These are phyloP conservation scores for Globisporangium megalacanthum DNA, from an alignment of 352 stramenopile species.

Conservation along the genomic window DNA sequence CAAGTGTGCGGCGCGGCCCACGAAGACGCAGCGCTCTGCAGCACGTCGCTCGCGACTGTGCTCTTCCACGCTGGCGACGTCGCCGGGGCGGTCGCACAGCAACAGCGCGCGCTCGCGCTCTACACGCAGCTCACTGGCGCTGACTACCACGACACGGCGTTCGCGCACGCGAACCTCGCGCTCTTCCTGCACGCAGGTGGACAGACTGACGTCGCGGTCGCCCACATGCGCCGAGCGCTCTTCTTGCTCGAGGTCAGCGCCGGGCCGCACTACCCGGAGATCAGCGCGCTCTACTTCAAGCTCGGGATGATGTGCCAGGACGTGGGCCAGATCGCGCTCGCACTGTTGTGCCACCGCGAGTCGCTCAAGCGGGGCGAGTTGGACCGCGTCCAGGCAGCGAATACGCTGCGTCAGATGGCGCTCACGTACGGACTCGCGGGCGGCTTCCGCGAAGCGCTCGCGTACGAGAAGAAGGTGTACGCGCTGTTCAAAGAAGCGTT, in stretches of 20 bases:
- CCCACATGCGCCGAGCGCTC: constrained; percentile 88
- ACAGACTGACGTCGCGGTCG: constrained; percentile 80
- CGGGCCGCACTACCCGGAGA: constrained; percentile 87
- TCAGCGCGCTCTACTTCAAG: constrained; percentile 91
- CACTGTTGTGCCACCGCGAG: constrained; percentile 86
- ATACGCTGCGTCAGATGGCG: constrained; percentile 87
- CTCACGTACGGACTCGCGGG: constrained; percentile 72
- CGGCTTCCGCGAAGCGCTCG: constrained; percentile 80
- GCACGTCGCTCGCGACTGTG: constrained; percentile 89
- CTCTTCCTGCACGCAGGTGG: constrained; percentile 88
- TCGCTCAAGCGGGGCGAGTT: constrained; percentile 83
- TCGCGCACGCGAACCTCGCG: constrained; percentile 88
- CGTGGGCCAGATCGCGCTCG: constrained; percentile 77
- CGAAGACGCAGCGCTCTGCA: constrained; percentile 89
- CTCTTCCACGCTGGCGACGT: constrained; percentile 91
- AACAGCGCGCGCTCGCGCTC: constrained; percentile 88
- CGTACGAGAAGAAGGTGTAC: constrained; percentile 89
- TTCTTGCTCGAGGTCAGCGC: constrained; percentile 93
- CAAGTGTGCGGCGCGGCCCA: constrained; percentile 92
- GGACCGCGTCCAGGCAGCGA: constrained; percentile 80
- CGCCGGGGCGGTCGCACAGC: constrained; percentile 83
- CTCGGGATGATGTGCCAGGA: constrained; percentile 94
- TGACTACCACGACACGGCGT: constrained; percentile 90
- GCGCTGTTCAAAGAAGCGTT: constrained; percentile 78
- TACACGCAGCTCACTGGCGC: constrained; percentile 90